Conservation (phyloP, 805 yeast genomes). For the Yarrowia phangngaensis region DNA sequence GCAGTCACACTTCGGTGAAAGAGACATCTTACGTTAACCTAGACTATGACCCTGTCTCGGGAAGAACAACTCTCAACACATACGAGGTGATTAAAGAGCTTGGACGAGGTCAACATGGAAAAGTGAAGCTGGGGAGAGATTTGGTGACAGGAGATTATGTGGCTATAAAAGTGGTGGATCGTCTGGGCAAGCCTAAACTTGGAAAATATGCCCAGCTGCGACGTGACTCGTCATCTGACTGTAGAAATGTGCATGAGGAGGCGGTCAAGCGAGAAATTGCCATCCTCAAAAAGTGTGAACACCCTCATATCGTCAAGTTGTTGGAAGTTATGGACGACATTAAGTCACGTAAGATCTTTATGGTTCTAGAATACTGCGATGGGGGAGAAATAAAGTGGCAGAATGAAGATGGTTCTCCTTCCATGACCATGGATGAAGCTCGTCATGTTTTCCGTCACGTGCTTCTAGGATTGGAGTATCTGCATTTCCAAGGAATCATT, state of each 20-base stretch:
- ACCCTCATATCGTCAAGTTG: constrained; percentile 86
- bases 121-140: constrained; percentile 85
- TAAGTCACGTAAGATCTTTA: constrained; percentile 75
- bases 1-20: constrained; percentile 49
- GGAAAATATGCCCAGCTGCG: constrained; percentile 43
- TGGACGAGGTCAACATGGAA: constrained; percentile 98
- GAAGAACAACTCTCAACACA: constrained; percentile 76
- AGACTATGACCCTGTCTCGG: constrained; percentile 84
- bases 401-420: constrained; percentile 7
- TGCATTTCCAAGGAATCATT: constrained; percentile 84
- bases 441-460: constrained; percentile 73
- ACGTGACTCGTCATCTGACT: constrained; percentile 9
- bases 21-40: constrained; percentile 77
- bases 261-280: constrained; percentile 83
- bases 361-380: constrained; percentile 85
- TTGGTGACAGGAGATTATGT: constrained; percentile 54
- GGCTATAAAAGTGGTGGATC: constrained; percentile 91
- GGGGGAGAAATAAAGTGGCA: constrained; percentile 70
- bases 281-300: constrained; percentile 86
- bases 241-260: constrained; percentile 50
- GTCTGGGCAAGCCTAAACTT: constrained; percentile 56
- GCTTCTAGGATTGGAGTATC: constrained; percentile 79
- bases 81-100: constrained; percentile 84
- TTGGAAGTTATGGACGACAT: constrained; percentile 85
- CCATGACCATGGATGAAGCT: constrained; percentile 26